Conservation (phyloP, 352 stramenopile genomes). For the Pythium chondricola region DNA sequence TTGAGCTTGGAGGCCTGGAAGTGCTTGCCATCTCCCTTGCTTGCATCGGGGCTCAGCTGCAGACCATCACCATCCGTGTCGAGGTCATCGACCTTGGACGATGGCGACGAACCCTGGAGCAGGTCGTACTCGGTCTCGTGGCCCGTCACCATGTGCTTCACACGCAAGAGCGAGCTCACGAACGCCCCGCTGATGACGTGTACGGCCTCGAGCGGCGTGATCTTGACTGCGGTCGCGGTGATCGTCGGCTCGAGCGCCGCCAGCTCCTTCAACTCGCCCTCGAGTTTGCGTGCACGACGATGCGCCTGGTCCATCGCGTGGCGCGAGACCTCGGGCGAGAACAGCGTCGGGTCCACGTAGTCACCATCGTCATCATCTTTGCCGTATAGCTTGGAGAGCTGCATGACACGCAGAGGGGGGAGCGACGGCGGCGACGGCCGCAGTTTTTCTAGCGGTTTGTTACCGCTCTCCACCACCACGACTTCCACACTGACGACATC, state of each 20-base stretch:
- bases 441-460: constrained; percentile 17
- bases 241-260: constrained; percentile 33
- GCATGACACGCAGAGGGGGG: constrained; percentile 38
- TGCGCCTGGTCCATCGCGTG: constrained; percentile 81
- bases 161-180: constrained; percentile 44
- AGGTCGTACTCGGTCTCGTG: constrained; percentile 70
- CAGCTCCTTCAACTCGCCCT: constrained; percentile 72
- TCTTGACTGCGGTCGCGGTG: constrained; percentile 19
- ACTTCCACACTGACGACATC: constrained; percentile 25
- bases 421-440: constrained; percentile 25
- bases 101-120: constrained; percentile 40
- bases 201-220: constrained; percentile 56
- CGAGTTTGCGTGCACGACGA: constrained; percentile 61
- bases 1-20: constrained; percentile 44
- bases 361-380: constrained; percentile 33
- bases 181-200: constrained; percentile 58
- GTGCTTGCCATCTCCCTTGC: constrained; percentile 46
- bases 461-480: constrained; percentile 28
- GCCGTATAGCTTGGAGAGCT: constrained; percentile 14
- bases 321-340: constrained; percentile 75
- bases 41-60: constrained; percentile 69
- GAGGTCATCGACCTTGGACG: constrained; percentile 59
- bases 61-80: constrained; percentile 78
- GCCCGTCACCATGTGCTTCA: constrained; percentile 51
- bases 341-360: constrained; percentile 75